Percentiles rank a stretch among this genome's conserved stretches.
Conservation (phyloP, 2,329 filamentous ascomycete genomes). For the Diaporthe sp. region DNA sequence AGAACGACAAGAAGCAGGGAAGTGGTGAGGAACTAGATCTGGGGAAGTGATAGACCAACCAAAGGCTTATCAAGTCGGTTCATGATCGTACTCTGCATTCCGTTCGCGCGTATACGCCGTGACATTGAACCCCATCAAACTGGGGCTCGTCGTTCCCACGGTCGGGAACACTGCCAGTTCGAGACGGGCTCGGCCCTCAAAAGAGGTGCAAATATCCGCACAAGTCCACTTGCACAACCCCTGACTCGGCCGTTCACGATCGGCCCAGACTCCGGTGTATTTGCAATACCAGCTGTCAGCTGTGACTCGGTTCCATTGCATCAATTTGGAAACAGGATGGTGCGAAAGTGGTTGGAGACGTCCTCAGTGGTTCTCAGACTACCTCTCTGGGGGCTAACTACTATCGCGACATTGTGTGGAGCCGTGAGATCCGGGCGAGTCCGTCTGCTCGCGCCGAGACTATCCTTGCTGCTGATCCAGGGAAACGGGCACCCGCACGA, state of each 20-base stretch:
- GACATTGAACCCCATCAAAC: conserved; percentile 1
- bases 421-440: not conserved
- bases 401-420: not conserved
- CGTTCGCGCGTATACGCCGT: not conserved
- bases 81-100: not conserved
- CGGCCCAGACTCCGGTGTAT: not conserved
- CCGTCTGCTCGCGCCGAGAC: not conserved
- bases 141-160: not conserved
- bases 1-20: not conserved
- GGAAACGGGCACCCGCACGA: not conserved
- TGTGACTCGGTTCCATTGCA: too few species aligned
- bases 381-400: too few species aligned
- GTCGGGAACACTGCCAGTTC: conserved; percentile 6
- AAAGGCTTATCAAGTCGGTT: not conserved
- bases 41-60: not conserved
- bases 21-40: not conserved
- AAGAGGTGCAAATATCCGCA: conserved; percentile 16
- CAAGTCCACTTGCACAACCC: conserved; percentile 3
- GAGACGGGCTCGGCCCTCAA: conserved; percentile 7
- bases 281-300: not conserved
- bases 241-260: not conserved
- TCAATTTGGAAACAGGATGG: not conserved
- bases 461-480: not conserved
- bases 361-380: not conserved
- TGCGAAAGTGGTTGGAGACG: not conserved